Evolutionary conservation across 2,329 filamentous ascomycete species (phyloP).

Genomic region (Fusarium nematophilum): DNA sequence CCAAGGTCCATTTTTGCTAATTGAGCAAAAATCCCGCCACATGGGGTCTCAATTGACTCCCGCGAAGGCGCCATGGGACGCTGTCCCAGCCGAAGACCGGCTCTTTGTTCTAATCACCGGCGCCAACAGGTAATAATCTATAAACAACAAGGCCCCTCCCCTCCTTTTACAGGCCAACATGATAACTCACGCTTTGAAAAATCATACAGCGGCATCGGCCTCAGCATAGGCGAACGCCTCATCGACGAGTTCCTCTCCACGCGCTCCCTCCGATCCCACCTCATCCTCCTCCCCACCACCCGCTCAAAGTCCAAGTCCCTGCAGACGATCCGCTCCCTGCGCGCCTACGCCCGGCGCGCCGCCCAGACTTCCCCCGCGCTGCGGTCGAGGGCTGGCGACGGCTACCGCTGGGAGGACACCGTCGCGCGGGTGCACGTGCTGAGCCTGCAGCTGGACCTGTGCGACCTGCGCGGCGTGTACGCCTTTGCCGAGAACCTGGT

Average conservation of each 20-base stretch:
- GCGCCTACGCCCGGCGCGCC: conserved; percentile 65
- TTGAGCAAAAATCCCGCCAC: neutral
- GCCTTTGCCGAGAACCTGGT: conserved; percentile 60
- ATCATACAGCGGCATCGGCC: conserved; percentile 79
- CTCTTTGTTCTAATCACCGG: conserved; percentile 81
- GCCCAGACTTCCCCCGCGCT: conserved; percentile 52
- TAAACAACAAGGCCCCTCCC: too few species aligned
- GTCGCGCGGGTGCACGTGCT: conserved; percentile 67
- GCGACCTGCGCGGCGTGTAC: conserved; percentile 65
- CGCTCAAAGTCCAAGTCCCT: conserved; percentile 79
- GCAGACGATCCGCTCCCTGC: conserved; percentile 75
- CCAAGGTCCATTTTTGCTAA: neutral
- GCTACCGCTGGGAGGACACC: conserved; percentile 51
- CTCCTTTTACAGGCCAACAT: neutral
- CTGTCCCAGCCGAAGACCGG: conserved; percentile 55
- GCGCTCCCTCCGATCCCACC: conserved; percentile 72
- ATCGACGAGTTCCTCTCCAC: conserved; percentile 89
- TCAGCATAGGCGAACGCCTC: conserved; percentile 83
- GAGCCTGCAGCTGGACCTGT: conserved; percentile 69
- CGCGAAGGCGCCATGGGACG: conserved; percentile 50
- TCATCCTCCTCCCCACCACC: conserved; percentile 87
- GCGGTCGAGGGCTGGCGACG: conserved; percentile 51
- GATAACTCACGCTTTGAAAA: conserved; percentile 16
- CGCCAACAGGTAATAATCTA: conserved; percentile 86
- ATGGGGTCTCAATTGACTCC: conserved; percentile 41